A percentile compares a stretch with the other conserved stretches of the same genome.
phyloP scores from a whole-genome alignment of 164 flowering plant genomes.

The Umbilicus rupestris region DNA sequence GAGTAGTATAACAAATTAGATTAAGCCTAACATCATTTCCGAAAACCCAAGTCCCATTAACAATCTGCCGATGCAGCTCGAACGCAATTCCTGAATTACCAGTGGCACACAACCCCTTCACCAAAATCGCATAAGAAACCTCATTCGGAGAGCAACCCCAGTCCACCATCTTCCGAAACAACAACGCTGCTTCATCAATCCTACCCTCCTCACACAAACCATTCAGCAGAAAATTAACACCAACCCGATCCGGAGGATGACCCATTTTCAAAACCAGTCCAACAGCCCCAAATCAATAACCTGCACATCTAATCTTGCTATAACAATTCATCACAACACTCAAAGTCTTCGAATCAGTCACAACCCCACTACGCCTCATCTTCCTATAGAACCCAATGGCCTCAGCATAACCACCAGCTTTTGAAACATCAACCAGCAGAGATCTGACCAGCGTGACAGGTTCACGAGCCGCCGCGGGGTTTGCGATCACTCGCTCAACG shows the following conservation, averaged over 20 bases:
- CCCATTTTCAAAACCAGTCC: conserved; percentile 6
- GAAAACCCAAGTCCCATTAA: not conserved
- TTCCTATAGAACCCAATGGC: conserved; percentile 7
- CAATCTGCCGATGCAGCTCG: not conserved
- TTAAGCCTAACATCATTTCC: not conserved
- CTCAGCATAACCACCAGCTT: conserved; percentile 5
- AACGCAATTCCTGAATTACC: conserved; percentile 2
- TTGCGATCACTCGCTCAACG: not conserved
- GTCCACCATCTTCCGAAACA: conserved; percentile 15
- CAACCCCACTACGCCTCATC: conserved; percentile 11
- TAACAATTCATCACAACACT: conserved; percentile 21
- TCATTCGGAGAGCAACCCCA: conserved; percentile 16
- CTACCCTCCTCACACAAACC: conserved; percentile 21
- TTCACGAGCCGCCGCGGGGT: not conserved
- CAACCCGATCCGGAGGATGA: conserved; percentile 3
- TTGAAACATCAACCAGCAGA: conserved; percentile 2
- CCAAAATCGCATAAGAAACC: conserved; percentile 16
- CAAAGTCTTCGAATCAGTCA: conserved; percentile 7
- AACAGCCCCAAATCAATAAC: conserved; percentile 9
- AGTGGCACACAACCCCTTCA: conserved; percentile 21
- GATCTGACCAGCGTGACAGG: not conserved
- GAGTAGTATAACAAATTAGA: not conserved
- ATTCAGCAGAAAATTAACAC: conserved; percentile 21
- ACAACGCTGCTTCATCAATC: conserved; percentile 13
- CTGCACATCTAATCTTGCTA: conserved; percentile 12